Conservation (phyloP, 2,329 filamentous ascomycete genomes). For the Dendryphion nanum region DNA sequence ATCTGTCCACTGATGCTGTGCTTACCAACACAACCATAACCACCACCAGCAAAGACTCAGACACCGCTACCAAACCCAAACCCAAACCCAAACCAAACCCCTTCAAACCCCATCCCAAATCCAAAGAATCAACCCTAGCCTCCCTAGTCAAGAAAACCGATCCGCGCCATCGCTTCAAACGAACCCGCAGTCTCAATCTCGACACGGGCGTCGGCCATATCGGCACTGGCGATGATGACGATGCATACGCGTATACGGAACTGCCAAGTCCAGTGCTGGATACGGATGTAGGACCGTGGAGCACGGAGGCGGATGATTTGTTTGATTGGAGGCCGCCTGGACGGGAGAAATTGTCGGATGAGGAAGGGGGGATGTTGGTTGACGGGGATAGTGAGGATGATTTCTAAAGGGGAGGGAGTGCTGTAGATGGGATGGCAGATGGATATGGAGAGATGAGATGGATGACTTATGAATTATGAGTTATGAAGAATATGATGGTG, state of each 20-base stretch:
- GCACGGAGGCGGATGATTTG: constrained; percentile 65
- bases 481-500: too few relatives aligned
- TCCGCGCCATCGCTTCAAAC: constrained; percentile 26
- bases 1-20: background rate
- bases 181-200: constrained; percentile 27
- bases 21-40: constrained; percentile 7
- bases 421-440: too few relatives aligned
- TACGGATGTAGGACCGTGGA: constrained; percentile 65
- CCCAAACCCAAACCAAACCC: background rate
- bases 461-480: too few relatives aligned
- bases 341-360: constrained; percentile 6
- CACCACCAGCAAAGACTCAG: constrained; percentile 1
- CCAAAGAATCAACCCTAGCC: constrained; percentile 15
- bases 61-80: background rate
- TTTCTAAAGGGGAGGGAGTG: too few relatives aligned
- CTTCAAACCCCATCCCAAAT: background rate
- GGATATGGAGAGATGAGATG: background rate
- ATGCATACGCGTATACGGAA: constrained; percentile 13
- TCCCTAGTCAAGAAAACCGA: constrained; percentile 32
- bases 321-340: constrained; percentile 59
- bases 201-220: constrained; percentile 10
- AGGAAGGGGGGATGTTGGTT: constrained; percentile 10
- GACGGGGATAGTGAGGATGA: too few relatives aligned
- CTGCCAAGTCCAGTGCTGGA: constrained; percentile 22
- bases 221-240: constrained; percentile 6